phyloP scores from a whole-genome alignment of 345 rosid species.

The Gossypium herbaceum region DNA sequence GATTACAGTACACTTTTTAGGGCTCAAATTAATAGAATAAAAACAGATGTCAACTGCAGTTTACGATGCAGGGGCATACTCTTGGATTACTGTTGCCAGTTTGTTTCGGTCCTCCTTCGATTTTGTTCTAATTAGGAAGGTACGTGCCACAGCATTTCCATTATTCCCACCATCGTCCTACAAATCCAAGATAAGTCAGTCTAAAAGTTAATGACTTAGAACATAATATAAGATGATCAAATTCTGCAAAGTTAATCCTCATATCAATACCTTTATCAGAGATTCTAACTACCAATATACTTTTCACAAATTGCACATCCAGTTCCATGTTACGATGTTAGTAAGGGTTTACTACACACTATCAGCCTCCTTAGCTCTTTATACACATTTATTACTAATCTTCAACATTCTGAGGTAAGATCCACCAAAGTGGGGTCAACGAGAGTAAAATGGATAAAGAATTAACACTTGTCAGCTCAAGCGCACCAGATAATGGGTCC shows the following conservation, averaged over 20 bases:
- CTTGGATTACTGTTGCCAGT: constrained; percentile 70
- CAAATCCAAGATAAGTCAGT: constrained; percentile 19
- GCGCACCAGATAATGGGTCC: no score
- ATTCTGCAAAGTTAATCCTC: not conserved
- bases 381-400: not conserved
- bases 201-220: not conserved
- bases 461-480: not conserved
- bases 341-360: not conserved
- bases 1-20: constrained; percentile 3
- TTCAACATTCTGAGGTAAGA: not conserved
- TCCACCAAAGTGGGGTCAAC: not conserved
- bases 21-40: constrained; percentile 12
- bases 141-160: constrained; percentile 55
- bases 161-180: constrained; percentile 51
- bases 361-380: not conserved
- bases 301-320: not conserved
- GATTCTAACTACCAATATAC: not conserved
- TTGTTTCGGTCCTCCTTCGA: constrained; percentile 69
- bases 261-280: not conserved
- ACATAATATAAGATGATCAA: not conserved
- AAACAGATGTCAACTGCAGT: not conserved
- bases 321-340: not conserved
- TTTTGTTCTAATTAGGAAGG: constrained; percentile 76
- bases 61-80: constrained; percentile 70
- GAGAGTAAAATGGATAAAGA: not conserved